phyloP scores from a whole-genome alignment of 805 yeast genomes.

The Jamesozyma spencerorum region DNA sequence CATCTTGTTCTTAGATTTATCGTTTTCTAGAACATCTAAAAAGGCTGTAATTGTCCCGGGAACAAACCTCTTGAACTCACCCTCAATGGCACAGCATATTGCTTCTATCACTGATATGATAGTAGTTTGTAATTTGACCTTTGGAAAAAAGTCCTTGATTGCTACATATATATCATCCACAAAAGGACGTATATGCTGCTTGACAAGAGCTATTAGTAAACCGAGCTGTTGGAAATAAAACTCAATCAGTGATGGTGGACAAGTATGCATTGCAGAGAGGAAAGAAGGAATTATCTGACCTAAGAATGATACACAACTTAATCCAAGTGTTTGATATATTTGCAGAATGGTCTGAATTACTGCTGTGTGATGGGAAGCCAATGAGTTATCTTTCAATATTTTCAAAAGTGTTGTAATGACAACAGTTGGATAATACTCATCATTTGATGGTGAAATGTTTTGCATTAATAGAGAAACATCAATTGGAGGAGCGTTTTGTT shows the following conservation, averaged over 20 bases:
- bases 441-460: conserved; percentile 82
- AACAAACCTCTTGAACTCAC: conserved; percentile 77
- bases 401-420: conserved; percentile 77
- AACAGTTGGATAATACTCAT: conserved; percentile 89
- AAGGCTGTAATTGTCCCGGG: conserved; percentile 66
- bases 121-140: conserved; percentile 56
- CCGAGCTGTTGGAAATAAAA: conserved; percentile 81
- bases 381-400: conserved; percentile 72
- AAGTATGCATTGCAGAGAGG: conserved; percentile 66
- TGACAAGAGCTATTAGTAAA: conserved; percentile 66
- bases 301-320: conserved; percentile 77
- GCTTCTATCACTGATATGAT: conserved; percentile 71
- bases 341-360: conserved; percentile 86
- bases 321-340: conserved; percentile 77
- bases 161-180: conserved; percentile 61
- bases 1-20: conserved; percentile 45
- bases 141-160: conserved; percentile 57
- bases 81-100: conserved; percentile 73
- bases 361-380: conserved; percentile 74
- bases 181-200: conserved; percentile 79
- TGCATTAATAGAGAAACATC: conserved; percentile 84
- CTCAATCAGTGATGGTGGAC: conserved; percentile 66
- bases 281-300: conserved; percentile 82
- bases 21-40: conserved; percentile 62
- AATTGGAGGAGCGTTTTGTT: conserved; percentile 77